These are phyloP conservation scores for Cercospora brassicicola DNA, from an alignment of 2,329 filamentous ascomycete species.

Conservation along the genomic window DNA sequence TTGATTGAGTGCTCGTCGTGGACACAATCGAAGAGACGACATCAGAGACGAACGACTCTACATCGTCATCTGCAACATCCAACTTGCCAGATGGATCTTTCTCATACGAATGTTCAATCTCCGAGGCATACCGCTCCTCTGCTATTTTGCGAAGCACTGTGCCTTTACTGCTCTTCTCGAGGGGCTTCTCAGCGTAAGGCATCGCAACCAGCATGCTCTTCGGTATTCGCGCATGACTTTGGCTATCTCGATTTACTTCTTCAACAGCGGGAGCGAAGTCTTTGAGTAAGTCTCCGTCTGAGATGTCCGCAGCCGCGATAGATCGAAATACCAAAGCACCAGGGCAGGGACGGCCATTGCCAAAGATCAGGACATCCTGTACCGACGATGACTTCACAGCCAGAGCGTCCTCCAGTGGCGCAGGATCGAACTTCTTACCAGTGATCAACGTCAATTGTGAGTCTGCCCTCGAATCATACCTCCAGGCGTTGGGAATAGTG, in stretches of 20 bases:
- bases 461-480: conserved; percentile 62
- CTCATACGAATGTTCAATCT: conserved; percentile 52
- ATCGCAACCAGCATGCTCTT: conserved; percentile 55
- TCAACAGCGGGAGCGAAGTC: conserved; percentile 49
- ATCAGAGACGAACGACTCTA: conserved; percentile 38
- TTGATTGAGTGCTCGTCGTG: not conserved
- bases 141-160: conserved; percentile 56
- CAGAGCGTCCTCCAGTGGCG: conserved; percentile 59
- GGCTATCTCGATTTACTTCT: conserved; percentile 51
- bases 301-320: conserved; percentile 27
- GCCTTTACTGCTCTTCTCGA: conserved; percentile 65
- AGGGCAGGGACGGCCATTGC: conserved; percentile 56
- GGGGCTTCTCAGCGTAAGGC: conserved; percentile 35
- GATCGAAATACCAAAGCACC: conserved; percentile 58
- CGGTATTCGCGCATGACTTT: conserved; percentile 54
- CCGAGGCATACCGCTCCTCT: conserved; percentile 50
- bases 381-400: conserved; percentile 48
- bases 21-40: conserved; percentile 32
- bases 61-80: conserved; percentile 36
- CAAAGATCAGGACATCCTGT: conserved; percentile 61
- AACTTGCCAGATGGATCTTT: conserved; percentile 24
- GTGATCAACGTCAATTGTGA: conserved; percentile 63
- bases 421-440: conserved; percentile 69
- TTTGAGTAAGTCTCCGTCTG: conserved; percentile 45
- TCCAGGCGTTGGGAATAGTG: conserved; percentile 57